Evolutionary conservation across 2,329 filamentous ascomycete genomes (phyloP).

Genomic region (Alternaria tenuissima): DNA sequence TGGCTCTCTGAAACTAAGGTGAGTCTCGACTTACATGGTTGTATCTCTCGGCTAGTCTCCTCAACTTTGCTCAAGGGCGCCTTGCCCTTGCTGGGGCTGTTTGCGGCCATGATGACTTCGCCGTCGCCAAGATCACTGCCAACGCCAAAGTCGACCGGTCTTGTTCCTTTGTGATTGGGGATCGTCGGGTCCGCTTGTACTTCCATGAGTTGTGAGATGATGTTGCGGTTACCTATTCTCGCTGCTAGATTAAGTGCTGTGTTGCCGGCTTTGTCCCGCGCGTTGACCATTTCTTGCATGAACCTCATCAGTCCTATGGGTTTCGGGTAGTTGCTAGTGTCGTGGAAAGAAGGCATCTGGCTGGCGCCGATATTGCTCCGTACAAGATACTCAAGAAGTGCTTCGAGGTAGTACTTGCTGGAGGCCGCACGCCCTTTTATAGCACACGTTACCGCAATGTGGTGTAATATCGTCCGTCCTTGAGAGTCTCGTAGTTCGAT

Average conservation of each 20-base stretch:
- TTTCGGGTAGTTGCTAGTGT: slow-evolving; percentile 64
- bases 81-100: slow-evolving; percentile 50
- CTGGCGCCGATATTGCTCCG: slow-evolving; percentile 65
- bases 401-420: slow-evolving; percentile 95
- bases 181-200: slow-evolving; percentile 94
- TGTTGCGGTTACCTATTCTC: slow-evolving; percentile 89
- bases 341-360: slow-evolving; percentile 52
- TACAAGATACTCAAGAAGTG: slow-evolving; percentile 91
- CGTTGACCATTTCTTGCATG: slow-evolving; percentile 96
- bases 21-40: slow-evolving; percentile 70
- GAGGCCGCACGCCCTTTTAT: slow-evolving; percentile 92
- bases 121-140: slow-evolving; percentile 67
- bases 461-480: slow-evolving; percentile 90
- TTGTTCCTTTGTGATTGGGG: slow-evolving; percentile 85
- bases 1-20: background rate
- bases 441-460: slow-evolving; percentile 94
- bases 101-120: slow-evolving; percentile 27
- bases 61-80: slow-evolving; percentile 60
- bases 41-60: slow-evolving; percentile 82
- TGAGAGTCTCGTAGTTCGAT: slow-evolving; percentile 91
- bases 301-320: slow-evolving; percentile 90
- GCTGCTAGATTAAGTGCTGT: slow-evolving; percentile 95
- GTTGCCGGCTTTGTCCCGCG: slow-evolving; percentile 91
- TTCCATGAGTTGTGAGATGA: slow-evolving; percentile 95
- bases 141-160: slow-evolving; percentile 94